phyloP scores from a whole-genome alignment of 1,284 basidiomycete genomes.

The Marasmius oreades region DNA sequence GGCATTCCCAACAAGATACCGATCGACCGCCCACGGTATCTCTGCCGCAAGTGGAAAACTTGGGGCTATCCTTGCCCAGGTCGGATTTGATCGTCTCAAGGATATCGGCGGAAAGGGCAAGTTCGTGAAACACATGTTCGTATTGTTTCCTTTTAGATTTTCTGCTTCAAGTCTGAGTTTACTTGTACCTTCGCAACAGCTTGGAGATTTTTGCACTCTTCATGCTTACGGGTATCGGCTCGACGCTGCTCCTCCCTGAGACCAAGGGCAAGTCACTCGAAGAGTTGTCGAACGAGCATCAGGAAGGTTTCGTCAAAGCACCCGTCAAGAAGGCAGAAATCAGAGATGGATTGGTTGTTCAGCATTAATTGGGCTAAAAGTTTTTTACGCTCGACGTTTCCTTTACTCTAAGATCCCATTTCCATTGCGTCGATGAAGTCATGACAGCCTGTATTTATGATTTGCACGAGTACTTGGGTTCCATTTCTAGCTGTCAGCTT shows the following conservation, averaged over 20 bases:
- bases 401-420: no score
- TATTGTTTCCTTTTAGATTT: slow-evolving; percentile 17
- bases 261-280: slow-evolving; percentile 70
- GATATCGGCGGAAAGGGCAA: slow-evolving; percentile 61
- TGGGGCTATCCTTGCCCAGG: slow-evolving; percentile 81
- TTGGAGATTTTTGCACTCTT: slow-evolving; percentile 73
- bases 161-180: neutral
- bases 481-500: no score
- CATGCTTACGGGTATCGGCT: slow-evolving; percentile 79
- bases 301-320: slow-evolving; percentile 53
- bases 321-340: neutral
- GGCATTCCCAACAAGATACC: slow-evolving; percentile 83
- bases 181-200: slow-evolving; percentile 26
- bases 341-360: slow-evolving; percentile 1
- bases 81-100: slow-evolving; percentile 70
- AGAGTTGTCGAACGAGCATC: slow-evolving; percentile 67
- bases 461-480: no score
- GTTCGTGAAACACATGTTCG: slow-evolving; percentile 64
- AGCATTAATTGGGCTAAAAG: neutral
- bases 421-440: no score
- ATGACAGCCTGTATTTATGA: no score
- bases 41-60: slow-evolving; percentile 81
- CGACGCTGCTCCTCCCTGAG: slow-evolving; percentile 75
- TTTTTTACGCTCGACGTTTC: neutral
- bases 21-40: slow-evolving; percentile 83